Evolutionary conservation across 306 rosid genomes (phyloP), one percentile per base, ranked within the genome.

Genomic region (Elaeagnus macrophylla): DNA sequence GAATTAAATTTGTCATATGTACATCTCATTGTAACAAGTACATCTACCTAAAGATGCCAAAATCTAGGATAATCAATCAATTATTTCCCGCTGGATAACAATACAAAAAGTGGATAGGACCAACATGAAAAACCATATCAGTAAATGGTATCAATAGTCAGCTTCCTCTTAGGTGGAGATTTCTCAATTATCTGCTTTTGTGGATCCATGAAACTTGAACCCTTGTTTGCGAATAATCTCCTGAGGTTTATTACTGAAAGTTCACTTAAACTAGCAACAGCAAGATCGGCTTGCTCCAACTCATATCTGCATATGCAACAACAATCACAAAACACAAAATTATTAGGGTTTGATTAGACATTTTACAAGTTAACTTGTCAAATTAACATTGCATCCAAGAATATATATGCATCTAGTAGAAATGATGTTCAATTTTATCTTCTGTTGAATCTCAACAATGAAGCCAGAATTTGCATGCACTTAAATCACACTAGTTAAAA

Each of bases 231-330:
- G 65, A 93, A 93, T 60, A 93, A 65, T 80, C 99, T 87, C 62
- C 99, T 61, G 18, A 93, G 74, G 83, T 93, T 93, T 76, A 93
- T 93, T 64, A 93, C 96, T 0, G 99, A 93, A 51, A 93, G 95
- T 72, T 93, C 99, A 42, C 66, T 80, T 17, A 84, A 84, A 68
- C 83, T 81, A 51, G 81, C 99, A 52, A 93, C 82, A n/a, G 99
- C 84, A 75, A 93, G 95, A 80, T 93, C 99, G n/a, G 96, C 94
- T 66, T 93, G 99, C 54, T 67, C 79, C 70, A 93, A 81, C 56
- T 93, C 85, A 60, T 93, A 93, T 75, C 97, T 91, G 78, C 74
- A 57, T 12, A 35, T 66, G 68, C 32, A 72, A 57, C 54, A 57
- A 39, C 20, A 55, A 62, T 44, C 67, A 77, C 57, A 51, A 45